Base-by-base conservation (phyloP, 345 rosid species). In the Clausena lansium region DNA sequence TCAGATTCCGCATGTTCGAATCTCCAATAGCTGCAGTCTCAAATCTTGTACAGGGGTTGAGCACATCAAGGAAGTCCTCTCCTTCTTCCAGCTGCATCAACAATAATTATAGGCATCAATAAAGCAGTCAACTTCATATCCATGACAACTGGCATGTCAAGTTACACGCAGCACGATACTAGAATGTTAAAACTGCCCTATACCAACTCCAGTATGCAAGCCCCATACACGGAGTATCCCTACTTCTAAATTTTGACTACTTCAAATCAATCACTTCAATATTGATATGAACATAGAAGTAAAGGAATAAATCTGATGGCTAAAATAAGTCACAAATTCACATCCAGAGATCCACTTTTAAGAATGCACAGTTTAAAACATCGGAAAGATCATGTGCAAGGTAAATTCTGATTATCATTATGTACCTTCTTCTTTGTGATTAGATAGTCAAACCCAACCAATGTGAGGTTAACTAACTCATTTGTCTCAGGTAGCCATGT, bases 1-100 rank as follows among this genome's bases (percentile, higher is more conserved):
- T 87, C 79, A 93, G 76, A 83, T 86, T 92, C 45, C 93, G 84
- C 94, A 95, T 92, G 86, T 92, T 95, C 25, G 98, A 76, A 86
- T 95, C 99, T 73, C 99, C 99, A 4, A 95, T 28, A 27, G 97
- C 96, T 5, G 84, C 83, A 28, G 81, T 91, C 83, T 91, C 98
- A 81, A 83, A 81, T 88, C 80, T 92, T 0, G 99, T 96, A 70
- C 86, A 75, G 1, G 94, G 91, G 75, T 90, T 95, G 35, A 94
- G 82, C 61, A 88, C 88, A 25, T 87, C 90, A 22, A 81, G 73
- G 82, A 94, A 92, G 59, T 86, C 85, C 80, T 94, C 99, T 17
- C 88, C 94, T 86, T 96, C 99, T 38, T 96, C 98, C 79, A 96
- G 85, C 98, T 91, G 94, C 81, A 70, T 67, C 39, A 65, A 79